These are phyloP conservation scores for Parathielavia appendiculata DNA, from an alignment of 495 filamentous ascomycete genomes.

Conservation along the genomic window DNA sequence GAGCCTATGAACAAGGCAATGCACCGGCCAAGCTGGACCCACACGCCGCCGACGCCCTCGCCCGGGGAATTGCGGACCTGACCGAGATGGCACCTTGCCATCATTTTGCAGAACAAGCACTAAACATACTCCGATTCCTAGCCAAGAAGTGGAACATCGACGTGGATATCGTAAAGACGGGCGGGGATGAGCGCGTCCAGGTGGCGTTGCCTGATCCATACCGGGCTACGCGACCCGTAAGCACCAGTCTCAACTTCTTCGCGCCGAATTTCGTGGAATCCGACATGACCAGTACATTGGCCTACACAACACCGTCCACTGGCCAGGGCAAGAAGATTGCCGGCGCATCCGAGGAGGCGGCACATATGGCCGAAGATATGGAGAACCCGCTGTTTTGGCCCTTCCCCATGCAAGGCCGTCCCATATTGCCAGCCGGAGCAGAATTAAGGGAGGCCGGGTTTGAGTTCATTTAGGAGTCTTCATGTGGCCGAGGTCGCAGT, in stretches of 20 bases:
- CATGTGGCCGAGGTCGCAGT: background rate
- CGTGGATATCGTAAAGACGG: constrained; percentile 34
- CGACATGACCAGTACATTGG: constrained; percentile 40
- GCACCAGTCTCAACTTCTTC: constrained; percentile 49
- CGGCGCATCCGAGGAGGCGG: background rate
- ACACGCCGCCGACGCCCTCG: constrained; percentile 37
- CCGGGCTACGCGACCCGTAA: constrained; percentile 32
- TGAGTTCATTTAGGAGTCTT: constrained; percentile 24
- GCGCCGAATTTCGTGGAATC: constrained; percentile 41
- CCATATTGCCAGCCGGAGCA: constrained; percentile 41
- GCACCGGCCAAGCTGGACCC: constrained; percentile 26
- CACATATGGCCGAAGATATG: constrained; percentile 21
- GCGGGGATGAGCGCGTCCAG: background rate
- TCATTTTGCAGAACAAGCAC: constrained; percentile 52
- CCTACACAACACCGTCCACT: constrained; percentile 8
- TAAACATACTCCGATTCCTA: constrained; percentile 53
- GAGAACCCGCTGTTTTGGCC: constrained; percentile 52
- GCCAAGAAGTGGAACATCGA: constrained; percentile 54
- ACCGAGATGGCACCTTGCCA: constrained; percentile 55
- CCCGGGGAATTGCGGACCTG: constrained; percentile 46
- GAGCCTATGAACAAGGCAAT: constrained; percentile 7
- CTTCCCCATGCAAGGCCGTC: constrained; percentile 52
- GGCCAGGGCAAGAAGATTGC: constrained; percentile 12
- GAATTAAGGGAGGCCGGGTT: constrained; percentile 47
- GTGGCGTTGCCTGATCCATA: constrained; percentile 19